Conservation (phyloP, 768 basidiomycete genomes). For the Mycena vitilis region DNA sequence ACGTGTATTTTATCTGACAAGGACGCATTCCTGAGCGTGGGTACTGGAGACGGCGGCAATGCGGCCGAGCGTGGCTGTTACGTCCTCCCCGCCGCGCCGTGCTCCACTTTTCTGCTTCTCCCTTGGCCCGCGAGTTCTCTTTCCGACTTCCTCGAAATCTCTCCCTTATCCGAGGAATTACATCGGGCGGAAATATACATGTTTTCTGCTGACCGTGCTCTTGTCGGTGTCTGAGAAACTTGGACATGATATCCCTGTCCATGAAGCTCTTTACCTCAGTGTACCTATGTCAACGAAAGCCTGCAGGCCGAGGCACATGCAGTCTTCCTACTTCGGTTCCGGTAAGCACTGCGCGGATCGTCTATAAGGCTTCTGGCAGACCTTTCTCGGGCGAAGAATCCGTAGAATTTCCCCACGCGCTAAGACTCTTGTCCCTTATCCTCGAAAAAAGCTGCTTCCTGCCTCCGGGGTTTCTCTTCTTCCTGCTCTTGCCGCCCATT, state of each 20-base stretch:
- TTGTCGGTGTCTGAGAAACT: background rate
- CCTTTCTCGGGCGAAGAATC: slow-evolving; percentile 25
- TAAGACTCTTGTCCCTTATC: slow-evolving; percentile 16
- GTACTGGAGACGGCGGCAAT: slow-evolving; percentile 10
- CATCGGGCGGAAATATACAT: background rate
- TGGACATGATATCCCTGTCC: slow-evolving; percentile 5
- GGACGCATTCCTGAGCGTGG: background rate
- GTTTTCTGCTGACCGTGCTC: background rate
- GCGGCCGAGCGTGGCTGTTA: slow-evolving; percentile 26
- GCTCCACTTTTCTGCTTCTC: slow-evolving; percentile 26
- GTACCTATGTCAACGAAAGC: slow-evolving; percentile 29
- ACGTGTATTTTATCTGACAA: slow-evolving; percentile 24
- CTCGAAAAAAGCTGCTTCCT: slow-evolving; percentile 11
- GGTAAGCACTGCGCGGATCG: slow-evolving; percentile 30
- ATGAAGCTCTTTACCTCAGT: slow-evolving; percentile 22
- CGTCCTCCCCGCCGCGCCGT: slow-evolving; percentile 21
- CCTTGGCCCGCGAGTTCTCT: slow-evolving; percentile 20
- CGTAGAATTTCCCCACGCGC: slow-evolving; percentile 16
- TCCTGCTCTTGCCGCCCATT: slow-evolving; percentile 6
- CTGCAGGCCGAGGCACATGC: slow-evolving; percentile 11
- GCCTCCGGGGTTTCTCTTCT: slow-evolving; percentile 10
- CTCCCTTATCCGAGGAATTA: background rate
- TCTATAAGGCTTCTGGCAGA: slow-evolving; percentile 16
- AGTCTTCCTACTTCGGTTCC: slow-evolving; percentile 24
- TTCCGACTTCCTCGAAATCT: slow-evolving; percentile 9